Conservation (phyloP, 2,329 filamentous ascomycete species). For the Mycosphaerella sp. region DNA sequence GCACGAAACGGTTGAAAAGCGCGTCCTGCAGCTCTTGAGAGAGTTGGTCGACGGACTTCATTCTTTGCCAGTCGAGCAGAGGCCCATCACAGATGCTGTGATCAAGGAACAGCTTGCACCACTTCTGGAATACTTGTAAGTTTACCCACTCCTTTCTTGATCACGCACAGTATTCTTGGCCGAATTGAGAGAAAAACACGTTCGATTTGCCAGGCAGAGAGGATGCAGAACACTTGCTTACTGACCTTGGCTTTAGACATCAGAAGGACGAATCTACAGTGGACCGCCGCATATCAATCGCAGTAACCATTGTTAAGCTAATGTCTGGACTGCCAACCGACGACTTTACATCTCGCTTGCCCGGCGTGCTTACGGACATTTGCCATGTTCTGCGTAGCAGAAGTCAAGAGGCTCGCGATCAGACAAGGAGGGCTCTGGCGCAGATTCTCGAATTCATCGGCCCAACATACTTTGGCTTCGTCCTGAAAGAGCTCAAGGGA, state of each 20-base stretch:
- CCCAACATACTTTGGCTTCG: slow-evolving; percentile 76
- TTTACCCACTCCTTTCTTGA: too few species aligned
- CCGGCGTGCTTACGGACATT: slow-evolving; percentile 81
- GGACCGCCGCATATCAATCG: slow-evolving; percentile 84
- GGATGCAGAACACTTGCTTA: too few species aligned
- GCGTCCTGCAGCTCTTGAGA: slow-evolving; percentile 73
- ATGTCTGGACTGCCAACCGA: slow-evolving; percentile 69
- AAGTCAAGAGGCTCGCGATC: slow-evolving; percentile 79
- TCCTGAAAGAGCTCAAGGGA: slow-evolving; percentile 82
- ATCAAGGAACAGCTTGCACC: slow-evolving; percentile 69
- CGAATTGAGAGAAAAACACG: too few species aligned
- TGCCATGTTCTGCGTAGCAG: slow-evolving; percentile 89
- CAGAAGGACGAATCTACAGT: slow-evolving; percentile 93
- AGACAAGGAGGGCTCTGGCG: slow-evolving; percentile 79
- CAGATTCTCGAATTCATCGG: slow-evolving; percentile 78
- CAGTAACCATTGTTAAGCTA: slow-evolving; percentile 81
- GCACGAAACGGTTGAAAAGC: slow-evolving; percentile 58
- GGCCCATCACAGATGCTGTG: slow-evolving; percentile 39
- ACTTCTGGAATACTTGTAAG: slow-evolving; percentile 64
- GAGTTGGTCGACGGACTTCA: slow-evolving; percentile 73
- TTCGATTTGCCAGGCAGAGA: too few species aligned
- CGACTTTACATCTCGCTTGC: slow-evolving; percentile 66
- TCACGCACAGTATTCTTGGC: too few species aligned
- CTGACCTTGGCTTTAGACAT: slow-evolving; percentile 41
- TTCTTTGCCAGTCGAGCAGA: slow-evolving; percentile 8